phyloP scores from a whole-genome alignment of 108 stramenopile species.

The Pseudonitzschia multistriata region DNA sequence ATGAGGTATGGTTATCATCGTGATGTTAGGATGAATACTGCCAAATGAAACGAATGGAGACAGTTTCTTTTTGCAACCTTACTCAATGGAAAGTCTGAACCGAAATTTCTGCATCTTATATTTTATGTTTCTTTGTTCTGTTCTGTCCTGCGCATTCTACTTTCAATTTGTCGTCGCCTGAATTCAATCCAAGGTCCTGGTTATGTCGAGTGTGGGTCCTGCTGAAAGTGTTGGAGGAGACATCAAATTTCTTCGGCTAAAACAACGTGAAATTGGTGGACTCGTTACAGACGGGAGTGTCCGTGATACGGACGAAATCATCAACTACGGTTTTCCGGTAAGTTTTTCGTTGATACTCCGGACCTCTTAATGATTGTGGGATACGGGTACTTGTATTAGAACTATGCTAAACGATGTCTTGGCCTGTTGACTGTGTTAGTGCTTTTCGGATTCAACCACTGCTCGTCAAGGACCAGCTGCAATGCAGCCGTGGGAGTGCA shows the following conservation, averaged over 20 bases:
- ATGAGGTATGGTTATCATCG: constrained; percentile 52
- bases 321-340: constrained; percentile 85
- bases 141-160: neutral
- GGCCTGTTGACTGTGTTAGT: neutral
- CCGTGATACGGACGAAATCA: constrained; percentile 88
- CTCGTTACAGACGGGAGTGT: constrained; percentile 90
- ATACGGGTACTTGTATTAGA: constrained; percentile 43
- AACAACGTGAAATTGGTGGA: constrained; percentile 78
- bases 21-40: neutral
- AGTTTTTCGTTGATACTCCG: neutral
- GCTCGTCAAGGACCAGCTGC: constrained; percentile 71
- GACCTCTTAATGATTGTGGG: constrained; percentile 51
- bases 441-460: constrained; percentile 52
- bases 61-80: too few species aligned
- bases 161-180: neutral
- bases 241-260: constrained; percentile 87
- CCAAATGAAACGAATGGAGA: too few species aligned
- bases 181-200: constrained; percentile 51
- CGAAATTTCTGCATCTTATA: too few species aligned
- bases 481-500: constrained; percentile 93
- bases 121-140: neutral
- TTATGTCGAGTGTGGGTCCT: constrained; percentile 81
- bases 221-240: constrained; percentile 87
- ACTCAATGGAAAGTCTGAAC: neutral
- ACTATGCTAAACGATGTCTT: constrained; percentile 9